These are phyloP conservation scores for Cruciata laevipes DNA, from an alignment of 257 asterid species.

Conservation along the genomic window DNA sequence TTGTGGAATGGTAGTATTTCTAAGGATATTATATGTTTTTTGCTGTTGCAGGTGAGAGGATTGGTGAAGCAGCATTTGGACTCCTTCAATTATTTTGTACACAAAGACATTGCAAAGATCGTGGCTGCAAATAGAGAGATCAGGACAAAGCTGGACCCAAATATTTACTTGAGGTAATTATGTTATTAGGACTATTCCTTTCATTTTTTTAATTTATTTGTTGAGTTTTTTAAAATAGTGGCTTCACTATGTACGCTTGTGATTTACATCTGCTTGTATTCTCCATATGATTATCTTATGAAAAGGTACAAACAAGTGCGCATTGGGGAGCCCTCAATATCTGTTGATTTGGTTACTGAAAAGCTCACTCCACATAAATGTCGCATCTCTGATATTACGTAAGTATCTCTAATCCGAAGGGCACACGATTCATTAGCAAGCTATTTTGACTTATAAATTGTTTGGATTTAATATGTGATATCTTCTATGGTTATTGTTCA, in stretches of 20 bases:
- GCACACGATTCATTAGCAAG: background rate
- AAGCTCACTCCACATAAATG: slow-evolving; percentile 64
- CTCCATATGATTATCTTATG: slow-evolving; percentile 9
- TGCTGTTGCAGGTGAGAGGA: slow-evolving; percentile 67
- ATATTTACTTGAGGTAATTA: slow-evolving; percentile 43
- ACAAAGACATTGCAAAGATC: slow-evolving; percentile 57
- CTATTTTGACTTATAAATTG: background rate
- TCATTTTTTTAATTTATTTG: background rate
- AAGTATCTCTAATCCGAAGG: slow-evolving; percentile 23
- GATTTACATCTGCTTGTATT: background rate
- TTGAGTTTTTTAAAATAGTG: background rate
- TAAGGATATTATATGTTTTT: background rate
- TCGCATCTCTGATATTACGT: slow-evolving; percentile 73
- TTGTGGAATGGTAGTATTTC: background rate
- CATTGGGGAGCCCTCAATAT: slow-evolving; percentile 54
- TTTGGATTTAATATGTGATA: background rate
- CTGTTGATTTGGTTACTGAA: slow-evolving; percentile 32
- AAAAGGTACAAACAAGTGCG: slow-evolving; percentile 60
- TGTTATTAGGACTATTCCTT: background rate
- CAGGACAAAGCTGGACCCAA: slow-evolving; percentile 34
- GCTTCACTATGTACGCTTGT: background rate
- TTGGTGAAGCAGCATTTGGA: slow-evolving; percentile 91
- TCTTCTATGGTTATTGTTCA: background rate
- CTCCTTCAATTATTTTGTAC: slow-evolving; percentile 72
- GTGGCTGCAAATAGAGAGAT: slow-evolving; percentile 54